Evolutionary conservation across 805 yeast species (phyloP), one percentile per base, ranked within the genome.

Genomic region (Ogataea ramenticola): DNA sequence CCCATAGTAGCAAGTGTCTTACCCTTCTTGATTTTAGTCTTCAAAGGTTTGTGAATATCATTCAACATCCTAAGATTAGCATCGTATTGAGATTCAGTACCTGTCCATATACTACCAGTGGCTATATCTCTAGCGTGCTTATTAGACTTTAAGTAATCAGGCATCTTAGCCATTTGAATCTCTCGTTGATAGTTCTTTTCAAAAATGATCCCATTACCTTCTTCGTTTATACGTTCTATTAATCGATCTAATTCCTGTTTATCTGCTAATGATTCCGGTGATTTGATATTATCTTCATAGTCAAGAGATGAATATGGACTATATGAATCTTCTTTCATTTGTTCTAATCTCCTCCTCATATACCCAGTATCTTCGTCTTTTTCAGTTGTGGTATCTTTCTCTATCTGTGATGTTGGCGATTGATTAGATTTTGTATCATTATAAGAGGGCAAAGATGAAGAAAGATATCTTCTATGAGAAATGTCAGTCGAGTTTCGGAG

Each of bases 41-140:
- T 52, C 39, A 53, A 24, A 6, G 75, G 79, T 46, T 67, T 72
- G 46, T 68, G 62, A 31, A 67, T 59, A 53, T 82, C 88, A 22
- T 70, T 64, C 8, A 80, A 56, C 84, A 81, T 75, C 33, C 88
- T 60, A 30, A 70, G 54, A 5, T 70, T 65, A 3, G 76, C 60
- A 43, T 79, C 86, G 6, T 61, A 49, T 1, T 55, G 55, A 3
- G 60, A 43, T 48, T 81, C 86, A 4, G 63, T 55, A 0, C 89
- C 89, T 0, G 63, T 65, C 89, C 89, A 82, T 0, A 82, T 82
- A 21, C 48, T 49, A 0, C 76, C 52, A 45, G 64, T 54, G 2
- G 87, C 87, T 10, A 70, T 59, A 2, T 75, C 79, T 39, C 64
- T 58, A 1, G 72, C 51, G 12, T 68, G 72, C 42, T 68, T 70